Evolutionary conservation across 2,329 filamentous ascomycete species (phyloP).

Genomic region (Aureobasidium sp.): DNA sequence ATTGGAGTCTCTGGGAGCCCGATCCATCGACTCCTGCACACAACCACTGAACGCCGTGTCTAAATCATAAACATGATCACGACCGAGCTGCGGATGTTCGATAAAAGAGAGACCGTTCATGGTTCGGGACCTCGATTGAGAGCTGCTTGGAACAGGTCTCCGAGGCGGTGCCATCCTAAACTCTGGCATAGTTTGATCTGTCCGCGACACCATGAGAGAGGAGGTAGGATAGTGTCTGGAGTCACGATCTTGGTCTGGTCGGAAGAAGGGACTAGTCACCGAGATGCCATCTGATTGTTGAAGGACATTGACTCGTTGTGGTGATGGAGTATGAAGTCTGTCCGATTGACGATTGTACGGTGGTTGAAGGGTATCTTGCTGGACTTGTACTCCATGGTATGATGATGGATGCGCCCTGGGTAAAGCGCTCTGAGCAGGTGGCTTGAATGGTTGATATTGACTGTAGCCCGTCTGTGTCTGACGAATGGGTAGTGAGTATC

Average conservation of each 20-base stretch:
- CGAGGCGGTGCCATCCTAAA: constrained; percentile 3
- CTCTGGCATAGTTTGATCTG: background rate
- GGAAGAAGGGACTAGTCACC: constrained; percentile 3
- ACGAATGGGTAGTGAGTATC: background rate
- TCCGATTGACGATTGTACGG: background rate
- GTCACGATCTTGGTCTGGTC: background rate
- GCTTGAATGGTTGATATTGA: background rate
- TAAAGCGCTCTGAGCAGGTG: background rate
- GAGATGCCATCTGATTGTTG: background rate
- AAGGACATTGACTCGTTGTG: background rate
- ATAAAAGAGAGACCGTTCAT: constrained; percentile 33
- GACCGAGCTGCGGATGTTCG: constrained; percentile 22
- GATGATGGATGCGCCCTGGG: background rate
- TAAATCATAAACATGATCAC: background rate
- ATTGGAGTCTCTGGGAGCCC: constrained; percentile 17
- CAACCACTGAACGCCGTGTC: background rate
- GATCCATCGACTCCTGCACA: background rate
- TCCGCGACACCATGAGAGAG: background rate
- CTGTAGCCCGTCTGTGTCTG: background rate
- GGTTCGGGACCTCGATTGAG: constrained; percentile 17
- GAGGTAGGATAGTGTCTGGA: background rate
- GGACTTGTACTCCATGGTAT: background rate
- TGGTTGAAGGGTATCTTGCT: background rate
- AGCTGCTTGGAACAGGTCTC: background rate
- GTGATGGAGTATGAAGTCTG: background rate